These are phyloP conservation scores for Bipolaris oryzae DNA, from an alignment of 2,329 filamentous ascomycete species.

Conservation along the genomic window DNA sequence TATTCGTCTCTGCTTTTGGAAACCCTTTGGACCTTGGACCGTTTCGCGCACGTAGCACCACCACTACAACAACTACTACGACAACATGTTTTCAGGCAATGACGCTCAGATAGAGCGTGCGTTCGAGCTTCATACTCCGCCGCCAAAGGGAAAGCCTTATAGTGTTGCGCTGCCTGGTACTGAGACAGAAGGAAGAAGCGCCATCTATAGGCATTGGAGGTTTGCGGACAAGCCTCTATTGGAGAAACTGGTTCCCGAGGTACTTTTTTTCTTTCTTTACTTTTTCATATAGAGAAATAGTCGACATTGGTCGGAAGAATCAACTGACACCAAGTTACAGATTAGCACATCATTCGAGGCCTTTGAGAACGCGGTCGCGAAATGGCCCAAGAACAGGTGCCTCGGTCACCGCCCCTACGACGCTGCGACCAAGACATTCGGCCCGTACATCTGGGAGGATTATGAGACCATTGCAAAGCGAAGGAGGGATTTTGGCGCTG, in stretches of 20 bases:
- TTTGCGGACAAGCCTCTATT: conserved; percentile 68
- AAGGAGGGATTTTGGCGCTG: conserved; percentile 83
- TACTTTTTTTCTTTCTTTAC: background rate
- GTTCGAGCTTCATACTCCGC: conserved; percentile 63
- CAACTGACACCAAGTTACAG: conserved; percentile 32
- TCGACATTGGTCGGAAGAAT: background rate
- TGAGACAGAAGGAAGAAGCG: conserved; percentile 71
- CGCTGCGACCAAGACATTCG: conserved; percentile 72
- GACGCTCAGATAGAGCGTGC: conserved; percentile 43
- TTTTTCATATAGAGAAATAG: background rate
- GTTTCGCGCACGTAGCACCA: background rate
- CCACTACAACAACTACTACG: background rate
- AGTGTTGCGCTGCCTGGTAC: conserved; percentile 78
- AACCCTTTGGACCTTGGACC: background rate
- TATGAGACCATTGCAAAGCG: conserved; percentile 80
- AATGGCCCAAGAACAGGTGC: conserved; percentile 70
- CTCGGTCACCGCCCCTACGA: conserved; percentile 84
- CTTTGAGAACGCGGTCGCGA: conserved; percentile 70
- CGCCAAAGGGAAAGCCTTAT: conserved; percentile 77
- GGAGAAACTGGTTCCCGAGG: conserved; percentile 60
- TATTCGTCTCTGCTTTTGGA: background rate
- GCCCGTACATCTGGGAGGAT: conserved; percentile 81
- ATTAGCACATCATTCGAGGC: conserved; percentile 77
- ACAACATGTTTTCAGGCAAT: conserved; percentile 38
- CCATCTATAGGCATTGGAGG: conserved; percentile 83